phyloP scores from a whole-genome alignment of 2,329 filamentous ascomycete genomes.

The Diaporthe sp. region DNA sequence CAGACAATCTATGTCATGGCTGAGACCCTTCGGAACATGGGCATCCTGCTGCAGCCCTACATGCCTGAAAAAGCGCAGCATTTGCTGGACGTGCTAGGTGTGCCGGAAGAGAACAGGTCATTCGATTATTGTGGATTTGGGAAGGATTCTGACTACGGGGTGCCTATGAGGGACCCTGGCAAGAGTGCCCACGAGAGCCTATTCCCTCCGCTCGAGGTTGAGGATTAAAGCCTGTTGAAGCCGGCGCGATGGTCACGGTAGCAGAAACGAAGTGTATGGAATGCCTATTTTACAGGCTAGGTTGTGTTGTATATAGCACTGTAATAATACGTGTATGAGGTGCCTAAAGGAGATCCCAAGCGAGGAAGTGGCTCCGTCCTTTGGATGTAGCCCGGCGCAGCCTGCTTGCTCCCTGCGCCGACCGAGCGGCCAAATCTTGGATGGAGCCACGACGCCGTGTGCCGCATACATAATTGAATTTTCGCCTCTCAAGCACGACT shows the following conservation, averaged over 20 bases:
- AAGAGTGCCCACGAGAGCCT: conserved; percentile 58
- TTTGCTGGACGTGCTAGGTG: conserved; percentile 84
- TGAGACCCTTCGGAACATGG: conserved; percentile 83
- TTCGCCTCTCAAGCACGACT: neutral
- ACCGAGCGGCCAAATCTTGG: conserved; percentile 20
- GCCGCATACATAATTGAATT: conserved; percentile 3
- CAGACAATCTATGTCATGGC: conserved; percentile 77
- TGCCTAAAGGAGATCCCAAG: neutral
- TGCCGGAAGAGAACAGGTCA: conserved; percentile 72
- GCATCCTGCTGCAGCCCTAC: conserved; percentile 90
- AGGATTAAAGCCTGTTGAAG: conserved; percentile 49
- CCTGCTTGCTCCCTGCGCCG: neutral
- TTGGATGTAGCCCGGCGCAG: neutral
- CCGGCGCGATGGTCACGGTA: neutral
- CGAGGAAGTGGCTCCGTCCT: neutral
- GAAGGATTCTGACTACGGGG: conserved; percentile 79
- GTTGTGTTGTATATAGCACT: neutral
- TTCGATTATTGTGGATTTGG: conserved; percentile 74
- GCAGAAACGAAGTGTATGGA: neutral
- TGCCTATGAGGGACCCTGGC: conserved; percentile 50
- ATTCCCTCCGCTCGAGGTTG: conserved; percentile 66
- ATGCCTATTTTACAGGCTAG: neutral
- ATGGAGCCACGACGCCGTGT: neutral
- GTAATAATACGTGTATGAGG: neutral
- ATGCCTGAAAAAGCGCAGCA: conserved; percentile 84